Percentiles rank a stretch among this genome's conserved stretches.
phyloP scores from a whole-genome alignment of 2,329 filamentous ascomycete species.

The Neonectria faginata region DNA sequence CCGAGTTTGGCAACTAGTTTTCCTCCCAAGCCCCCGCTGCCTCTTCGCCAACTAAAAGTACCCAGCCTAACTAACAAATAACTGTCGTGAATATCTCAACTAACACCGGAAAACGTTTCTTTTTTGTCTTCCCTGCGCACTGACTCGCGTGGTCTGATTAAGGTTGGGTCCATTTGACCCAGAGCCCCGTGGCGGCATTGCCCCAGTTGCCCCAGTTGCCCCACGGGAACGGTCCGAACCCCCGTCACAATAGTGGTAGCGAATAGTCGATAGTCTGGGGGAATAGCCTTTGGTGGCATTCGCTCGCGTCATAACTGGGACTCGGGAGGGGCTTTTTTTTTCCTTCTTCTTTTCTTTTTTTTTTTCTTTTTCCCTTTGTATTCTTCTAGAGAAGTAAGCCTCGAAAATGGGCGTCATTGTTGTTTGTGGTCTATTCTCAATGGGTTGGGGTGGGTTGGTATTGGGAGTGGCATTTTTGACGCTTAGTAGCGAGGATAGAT shows the following conservation, averaged over 20 bases:
- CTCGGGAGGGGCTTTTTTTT: constrained; percentile 10
- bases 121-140: not conserved
- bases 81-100: too few species aligned
- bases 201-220: constrained; percentile 7
- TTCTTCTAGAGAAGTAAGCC: not conserved
- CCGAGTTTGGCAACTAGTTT: too few species aligned
- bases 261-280: not conserved
- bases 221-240: constrained; percentile 22
- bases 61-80: too few species aligned
- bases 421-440: not conserved
- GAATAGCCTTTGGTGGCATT: constrained; percentile 4
- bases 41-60: not conserved
- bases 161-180: constrained; percentile 13
- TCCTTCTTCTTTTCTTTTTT: too few species aligned
- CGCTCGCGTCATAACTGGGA: constrained; percentile 12
- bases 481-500: not conserved
- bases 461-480: not conserved
- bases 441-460: not conserved
- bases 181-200: not conserved
- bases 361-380: too few species aligned
- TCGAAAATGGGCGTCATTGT: too few species aligned
- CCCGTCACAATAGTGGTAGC: not conserved
- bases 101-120: not conserved
- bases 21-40: not conserved
- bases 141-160: constrained; percentile 20